Base-by-base conservation (phyloP, 1,139 yeast species). In the Hansenula lynferdii region DNA sequence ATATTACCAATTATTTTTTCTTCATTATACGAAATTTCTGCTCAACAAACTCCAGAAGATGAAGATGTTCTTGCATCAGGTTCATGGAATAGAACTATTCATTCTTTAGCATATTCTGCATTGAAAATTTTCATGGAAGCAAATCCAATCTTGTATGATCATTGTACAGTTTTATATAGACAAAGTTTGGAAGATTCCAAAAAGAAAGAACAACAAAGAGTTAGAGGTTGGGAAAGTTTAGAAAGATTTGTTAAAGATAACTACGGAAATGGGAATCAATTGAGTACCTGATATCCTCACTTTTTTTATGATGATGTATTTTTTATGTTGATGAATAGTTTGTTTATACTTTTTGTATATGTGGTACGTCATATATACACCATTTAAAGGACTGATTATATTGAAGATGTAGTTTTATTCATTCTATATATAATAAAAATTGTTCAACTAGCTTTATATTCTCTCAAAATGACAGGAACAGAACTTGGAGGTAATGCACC, bases 401-500 rank as follows among this genome's bases (percentile, higher is more conserved):
- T n/a, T n/a, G n/a, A n/a, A n/a, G n/a, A n/a, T n/a, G n/a, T n/a
- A n/a, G n/a, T n/a, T n/a, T n/a, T n/a, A n/a, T n/a, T 20, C 11
- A 6, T 14, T n/a, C n/a, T n/a, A n/a, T n/a, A n/a, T n/a, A n/a
- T n/a, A n/a, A n/a, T n/a, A n/a, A n/a, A n/a, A n/a, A n/a, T n/a
- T n/a, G n/a, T n/a, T 31, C 18, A 36, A 25, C 41, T 36, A 10
- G 46, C 40, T 31, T 86, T 86, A 62, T 92, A 92, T 61, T 92
- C 98, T 63, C 97, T 77, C 53, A 92, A 70, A 45, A 92, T 87
- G 32, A 92, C 97, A 23, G 98, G 98, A 43, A 92, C 97, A 2
- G 97, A 87, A 8, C 96, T 85, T 32, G 98, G 96, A 7, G 98
- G 98, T 49, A 94, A 71, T 6, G 96, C 87, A 19, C 99, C 99